Evolutionary conservation across 2,329 filamentous ascomycete genomes (phyloP), one percentile per base, ranked within the genome.

Genomic region (Periglandula ipomoeae): DNA sequence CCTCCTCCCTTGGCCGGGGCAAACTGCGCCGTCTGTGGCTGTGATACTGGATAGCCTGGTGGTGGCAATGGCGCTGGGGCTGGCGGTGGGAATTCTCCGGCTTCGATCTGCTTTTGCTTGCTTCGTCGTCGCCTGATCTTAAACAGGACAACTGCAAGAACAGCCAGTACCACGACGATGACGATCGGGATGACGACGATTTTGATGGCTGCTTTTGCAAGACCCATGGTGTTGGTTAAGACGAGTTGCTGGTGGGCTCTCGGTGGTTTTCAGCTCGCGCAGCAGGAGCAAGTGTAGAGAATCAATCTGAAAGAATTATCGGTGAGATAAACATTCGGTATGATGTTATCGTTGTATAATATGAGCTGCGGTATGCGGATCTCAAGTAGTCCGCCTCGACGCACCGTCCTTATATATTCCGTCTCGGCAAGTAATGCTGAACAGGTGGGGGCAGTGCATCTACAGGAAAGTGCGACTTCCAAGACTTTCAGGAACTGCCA

Each of bases 171-270:
- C 3, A 30, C 20, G 22, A 44, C 40, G 15, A 48, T 20, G 30
- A 44, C 41, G 32, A 48, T 44, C 9, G 32, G 40, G 30, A 44
- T 44, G 23, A 39, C 40, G 39, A 44, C 35, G 27, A 44, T 0
- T 23, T 48, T 44, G 39, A 44, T 15, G 47, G 40, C 47, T 37
- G 39, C 34, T 43, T 38, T 48, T 19, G 22, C n/a, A 15, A 46
- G 19, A 22, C 48, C 43, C 48, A 39, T 41, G 41, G 19, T 41
- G 27, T 11, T 23, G 19, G 6, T 23, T 39, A 10, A 38, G n/a
- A n/a, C n/a, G n/a, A n/a, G n/a, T n/a, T n/a, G n/a, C n/a, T n/a
- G n/a, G n/a, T n/a, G n/a, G n/a, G n/a, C n/a, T n/a, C n/a, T n/a
- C n/a, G 30, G 30, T 2, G 11, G 27, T 32, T 15, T 32, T 32